Evolutionary conservation across 1,139 yeast species (phyloP), one percentile per base, ranked within the genome.

Genomic region (Sugiyamaella grinbergsii): DNA sequence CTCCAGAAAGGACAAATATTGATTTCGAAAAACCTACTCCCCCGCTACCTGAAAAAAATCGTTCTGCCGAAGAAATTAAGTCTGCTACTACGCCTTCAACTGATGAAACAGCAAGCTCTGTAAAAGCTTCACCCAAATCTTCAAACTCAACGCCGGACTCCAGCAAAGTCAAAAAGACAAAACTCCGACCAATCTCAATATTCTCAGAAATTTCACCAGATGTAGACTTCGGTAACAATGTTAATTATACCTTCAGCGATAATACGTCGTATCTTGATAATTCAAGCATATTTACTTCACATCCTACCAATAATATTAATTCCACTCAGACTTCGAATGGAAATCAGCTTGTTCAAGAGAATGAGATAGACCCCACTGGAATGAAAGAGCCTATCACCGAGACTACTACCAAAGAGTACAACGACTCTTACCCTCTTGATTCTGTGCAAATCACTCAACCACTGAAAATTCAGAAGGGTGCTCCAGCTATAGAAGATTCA

Each of bases 11-110:
- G 13, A 22, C 32, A 22, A 22, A 6, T 18, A n/a, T 2, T 11
- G 37, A 29, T 7, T 18, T 5, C 4, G 16, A 41, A 13, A 29
- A 19, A 4, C 45, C 37, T 11, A n/a, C 45, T 4, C 38, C 45
- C 6, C 38, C 45, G 11, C 18, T 41, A 11, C 45, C 45, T 23
- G n/a, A n/a, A n/a, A n/a, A n/a, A n/a, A n/a, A n/a, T n/a, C n/a
- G n/a, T n/a, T n/a, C n/a, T n/a, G n/a, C n/a, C n/a, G n/a, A n/a
- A n/a, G n/a, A n/a, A n/a, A n/a, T n/a, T n/a, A n/a, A 6, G 6
- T 26, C 31, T 4, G 7, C n/a, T 6, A n/a, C n/a, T n/a, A n/a
- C n/a, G n/a, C n/a, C n/a, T n/a, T n/a, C n/a, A n/a, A n/a, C n/a
- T n/a, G n/a, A n/a, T n/a, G n/a, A n/a, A n/a, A n/a, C n/a, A n/a